phyloP scores from a whole-genome alignment of 441 rosid species.

The Erodium texanum region DNA sequence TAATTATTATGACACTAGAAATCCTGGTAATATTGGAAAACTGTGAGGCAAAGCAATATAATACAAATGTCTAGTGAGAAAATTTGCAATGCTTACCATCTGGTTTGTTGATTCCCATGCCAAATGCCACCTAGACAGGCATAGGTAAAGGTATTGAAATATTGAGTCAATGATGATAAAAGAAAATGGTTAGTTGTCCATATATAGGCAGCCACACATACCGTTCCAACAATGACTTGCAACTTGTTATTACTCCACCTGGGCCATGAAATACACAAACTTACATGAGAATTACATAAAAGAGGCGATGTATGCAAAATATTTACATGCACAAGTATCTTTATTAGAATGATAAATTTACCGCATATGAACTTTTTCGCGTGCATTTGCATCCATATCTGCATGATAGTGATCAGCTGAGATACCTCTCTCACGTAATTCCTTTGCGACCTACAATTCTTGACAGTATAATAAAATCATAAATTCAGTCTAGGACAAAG shows the following conservation, averaged over 20 bases:
- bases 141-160: conserved; percentile 20
- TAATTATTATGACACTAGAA: conserved; percentile 8
- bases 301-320: not conserved
- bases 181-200: conserved; percentile 7
- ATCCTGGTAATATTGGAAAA: not conserved
- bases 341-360: conserved; percentile 22
- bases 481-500: conserved; percentile 11
- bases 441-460: conserved; percentile 72
- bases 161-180: conserved; percentile 11
- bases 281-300: not conserved
- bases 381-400: conserved; percentile 78
- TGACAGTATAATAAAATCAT: conserved; percentile 13
- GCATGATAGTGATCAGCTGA: conserved; percentile 88
- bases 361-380: conserved; percentile 85
- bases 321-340: not conserved
- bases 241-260: conserved; percentile 95
- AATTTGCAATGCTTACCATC: conserved; percentile 61
- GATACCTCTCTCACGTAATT: conserved; percentile 66
- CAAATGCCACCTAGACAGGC: conserved; percentile 84
- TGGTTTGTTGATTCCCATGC: conserved; percentile 99
- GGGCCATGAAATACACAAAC: conserved; percentile 24
- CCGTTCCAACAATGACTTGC: conserved; percentile 97
- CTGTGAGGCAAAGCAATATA: not conserved
- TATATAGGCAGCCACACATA: conserved; percentile 31
- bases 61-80: not conserved